Evolutionary conservation across 768 basidiomycete species (phyloP).

Genomic region (Russula ochroleuca): DNA sequence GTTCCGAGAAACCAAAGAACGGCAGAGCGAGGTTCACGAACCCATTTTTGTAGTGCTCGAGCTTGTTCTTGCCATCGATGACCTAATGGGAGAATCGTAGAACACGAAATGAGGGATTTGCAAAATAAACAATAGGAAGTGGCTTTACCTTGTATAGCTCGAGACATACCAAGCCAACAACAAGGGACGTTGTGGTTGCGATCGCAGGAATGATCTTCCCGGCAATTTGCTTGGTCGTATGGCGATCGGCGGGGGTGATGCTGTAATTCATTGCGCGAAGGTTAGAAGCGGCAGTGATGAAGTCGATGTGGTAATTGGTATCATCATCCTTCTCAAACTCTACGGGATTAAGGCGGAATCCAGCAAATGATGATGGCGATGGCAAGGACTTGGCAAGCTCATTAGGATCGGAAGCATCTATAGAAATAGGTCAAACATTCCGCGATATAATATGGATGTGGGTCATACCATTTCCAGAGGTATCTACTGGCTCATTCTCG

Average conservation of each 20-base stretch:
- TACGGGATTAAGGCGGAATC: conserved; percentile 92
- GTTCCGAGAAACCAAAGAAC: conserved; percentile 99
- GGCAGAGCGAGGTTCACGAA: conserved; percentile 97
- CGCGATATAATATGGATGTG: not conserved
- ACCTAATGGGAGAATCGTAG: conserved; percentile 46
- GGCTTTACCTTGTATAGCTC: conserved; percentile 88
- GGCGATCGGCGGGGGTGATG: conserved; percentile 80
- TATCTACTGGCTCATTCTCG: conserved; percentile 78
- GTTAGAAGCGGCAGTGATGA: conserved; percentile 97
- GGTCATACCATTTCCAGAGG: conserved; percentile 41
- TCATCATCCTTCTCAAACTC: conserved; percentile 99
- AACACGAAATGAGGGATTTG: not conserved
- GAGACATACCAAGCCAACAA: conserved; percentile 92
- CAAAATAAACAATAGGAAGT: not conserved
- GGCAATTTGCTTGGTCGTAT: conserved; percentile 95
- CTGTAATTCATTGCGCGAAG: conserved; percentile 93
- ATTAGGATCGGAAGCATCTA: conserved; percentile 39
- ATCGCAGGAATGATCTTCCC: conserved; percentile 99
- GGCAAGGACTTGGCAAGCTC: conserved; percentile 70
- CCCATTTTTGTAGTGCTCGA: conserved; percentile 97
- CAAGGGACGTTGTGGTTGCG: conserved; percentile 94
- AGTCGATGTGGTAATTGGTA: conserved; percentile 96
- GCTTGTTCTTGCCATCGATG: conserved; percentile 89
- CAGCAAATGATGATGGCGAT: conserved; percentile 84
- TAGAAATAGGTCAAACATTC: not conserved